Evolutionary conservation across 2,329 filamentous ascomycete genomes (phyloP), one percentile per base, ranked within the genome.

Genomic region (Purpureocillium lavendulum): DNA sequence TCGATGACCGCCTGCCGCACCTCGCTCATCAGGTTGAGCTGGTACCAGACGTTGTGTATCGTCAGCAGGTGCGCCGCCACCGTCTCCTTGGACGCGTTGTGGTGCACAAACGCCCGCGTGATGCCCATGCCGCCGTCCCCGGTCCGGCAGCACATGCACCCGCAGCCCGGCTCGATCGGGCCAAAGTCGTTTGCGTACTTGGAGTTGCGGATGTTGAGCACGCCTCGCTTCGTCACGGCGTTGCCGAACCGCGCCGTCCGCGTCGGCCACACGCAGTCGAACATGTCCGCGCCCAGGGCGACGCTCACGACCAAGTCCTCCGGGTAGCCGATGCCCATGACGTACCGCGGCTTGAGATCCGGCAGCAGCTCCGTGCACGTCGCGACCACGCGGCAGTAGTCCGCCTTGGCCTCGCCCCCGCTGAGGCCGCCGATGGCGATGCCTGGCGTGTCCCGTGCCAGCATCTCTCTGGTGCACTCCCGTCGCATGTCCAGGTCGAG

Each of bases 231-330:
- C 3, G 90, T 96, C 42, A 98, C 77, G 30, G 90, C 92, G 56
- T 96, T 96, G 43, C 94, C 92, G 56, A 98, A 98, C 28, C 92
- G 80, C 57, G 92, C 92, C 29, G 92, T 98, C 39, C 92, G 75
- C 4, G 92, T 97, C 2, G 92, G 94, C 92, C 92, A 98, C 7
- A 98, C 92, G 57, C 94, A 98, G 64, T 98, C 92, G 58, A 98
- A 98, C 92, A 98, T 98, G 64, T 98, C 92, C 36, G 92, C 92
- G 4, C 92, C 92, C 1, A 98, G 73, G 2, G 92, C 92, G 4
- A 96, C 82, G 39, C 87, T 94, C 30, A 98, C 89, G 2, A 98
- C 77, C 40, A 98, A 70, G 56, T 98, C 92, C 65, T 97, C 92
- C 1, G 92, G 92, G 60, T 96, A 98, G 11, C 92, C 88, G 50